phyloP scores from a whole-genome alignment of 495 filamentous ascomycete species.

The Clavariopsis aquatica region DNA sequence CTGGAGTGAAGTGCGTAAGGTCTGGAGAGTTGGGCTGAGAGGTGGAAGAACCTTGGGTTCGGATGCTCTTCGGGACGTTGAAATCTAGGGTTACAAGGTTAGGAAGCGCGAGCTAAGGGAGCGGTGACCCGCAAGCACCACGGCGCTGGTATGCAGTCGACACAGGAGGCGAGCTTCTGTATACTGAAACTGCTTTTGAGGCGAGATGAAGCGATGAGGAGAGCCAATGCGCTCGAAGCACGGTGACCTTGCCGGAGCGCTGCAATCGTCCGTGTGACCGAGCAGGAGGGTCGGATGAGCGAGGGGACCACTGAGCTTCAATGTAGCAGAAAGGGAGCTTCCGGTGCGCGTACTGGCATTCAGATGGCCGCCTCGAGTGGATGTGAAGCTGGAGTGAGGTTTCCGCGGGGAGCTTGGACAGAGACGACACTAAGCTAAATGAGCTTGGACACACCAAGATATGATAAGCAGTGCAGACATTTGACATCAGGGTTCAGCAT shows the following conservation, averaged over 20 bases:
- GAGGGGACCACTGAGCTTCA: not conserved
- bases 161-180: not conserved
- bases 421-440: not conserved
- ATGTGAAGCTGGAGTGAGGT: not conserved
- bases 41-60: not conserved
- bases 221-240: slow-evolving; percentile 3
- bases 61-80: too few species aligned
- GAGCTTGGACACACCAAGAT: slow-evolving; percentile 1
- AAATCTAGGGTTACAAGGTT: too few species aligned
- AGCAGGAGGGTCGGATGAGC: not conserved
- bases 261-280: slow-evolving; percentile 20
- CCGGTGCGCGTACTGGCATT: not conserved
- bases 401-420: slow-evolving; percentile 1
- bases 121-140: too few species aligned
- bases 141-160: not conserved
- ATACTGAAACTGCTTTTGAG: not conserved
- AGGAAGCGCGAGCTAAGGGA: too few species aligned
- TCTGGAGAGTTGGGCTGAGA: not conserved
- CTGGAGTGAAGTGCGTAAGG: not conserved
- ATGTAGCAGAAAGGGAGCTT: not conserved
- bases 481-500: too few species aligned
- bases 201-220: not conserved
- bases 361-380: not conserved
- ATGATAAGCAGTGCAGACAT: too few species aligned
- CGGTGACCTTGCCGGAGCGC: slow-evolving; percentile 10